Base-by-base conservation (phyloP, 2,329 filamentous ascomycete species). In the Aureobasidium sp. region DNA sequence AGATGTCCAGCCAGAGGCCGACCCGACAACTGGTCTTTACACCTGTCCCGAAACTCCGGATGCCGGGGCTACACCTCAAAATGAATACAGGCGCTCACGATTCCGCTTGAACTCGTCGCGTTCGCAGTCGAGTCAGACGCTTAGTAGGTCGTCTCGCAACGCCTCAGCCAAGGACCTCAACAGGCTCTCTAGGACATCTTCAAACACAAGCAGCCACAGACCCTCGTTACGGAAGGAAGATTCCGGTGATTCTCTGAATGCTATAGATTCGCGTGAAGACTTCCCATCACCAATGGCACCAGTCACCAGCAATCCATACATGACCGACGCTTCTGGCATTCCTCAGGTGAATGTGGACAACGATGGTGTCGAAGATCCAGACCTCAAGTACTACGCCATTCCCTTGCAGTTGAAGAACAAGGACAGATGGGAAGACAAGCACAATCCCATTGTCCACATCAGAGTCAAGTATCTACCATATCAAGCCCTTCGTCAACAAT, bases 381-480 rank as follows among this genome's bases (percentile, higher is more conserved):
- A 88, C 64, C 84, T 97, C 64, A 82, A 83, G 59, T 76, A 83
- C 4, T 96, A 90, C 69, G 83, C 82, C 11, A 81, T 99, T 13
- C 89, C 91, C 0, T 75, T 99, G 54, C 88, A 87, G 66, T 82
- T 99, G 77, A 97, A 97, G 78, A 93, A 97, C 66, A 84, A 90
- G 67, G 90, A 96, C 37, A 90, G 94, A 68, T 99, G 94, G 94
- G 93, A 97, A 75, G 88, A 85, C 71, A 97, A 96, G 74, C 92
- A 97, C 73, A 92, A 82, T 64, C 94, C 94, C 0, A 84, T 85
- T 61, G 78, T 99, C 7, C 87, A 86, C 67, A 84, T 97, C 59
- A 88, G 87, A 59, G 94, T 91, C 64, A 97, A 96, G 77, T 99
- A 96, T 72, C 83, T 97, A 74, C 93, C 94, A 0, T 99, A 99